Evolutionary conservation across 768 basidiomycete species (phyloP), one percentile per base, ranked within the genome.

Genomic region (Mycena epipterygia): DNA sequence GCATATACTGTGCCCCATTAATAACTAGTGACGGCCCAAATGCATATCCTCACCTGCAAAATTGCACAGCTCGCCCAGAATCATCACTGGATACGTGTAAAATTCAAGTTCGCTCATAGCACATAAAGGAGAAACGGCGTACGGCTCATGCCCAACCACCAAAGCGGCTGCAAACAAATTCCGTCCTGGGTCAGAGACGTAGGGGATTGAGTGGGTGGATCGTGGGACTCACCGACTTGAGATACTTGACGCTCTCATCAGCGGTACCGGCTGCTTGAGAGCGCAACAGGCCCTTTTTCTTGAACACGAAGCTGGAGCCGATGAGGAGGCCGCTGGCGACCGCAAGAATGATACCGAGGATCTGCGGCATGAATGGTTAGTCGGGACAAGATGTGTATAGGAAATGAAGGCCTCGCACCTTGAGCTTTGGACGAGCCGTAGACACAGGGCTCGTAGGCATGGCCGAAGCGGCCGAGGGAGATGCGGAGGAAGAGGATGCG

Each of bases 61-160:
- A 82, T 94, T 94, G 86, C 94, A 94, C 62, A 94, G 74, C 81
- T 94, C 93, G 65, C 96, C 96, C 23, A 94, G 65, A 75, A 97
- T 95, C 95, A 97, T 96, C 90, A 95, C 90, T 92, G 16, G 62
- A 68, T 73, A 33, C 13, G 32, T n/a, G 42, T 32, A 25, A 12
- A 21, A 27, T 30, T 25, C 14, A 12, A 51, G 29, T n/a, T n/a
- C 16, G n/a, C 13, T 5, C 3, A 29, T 14, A 14, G 21, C 19
- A 9, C 19, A 51, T 17, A 12, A 57, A 32, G 13, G 33, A 44
- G 33, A 27, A 29, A 35, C 35, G 11, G 86, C 90, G 68, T 73
- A 93, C 94, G 92, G 62, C 78, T 93, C 96, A 97, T 96, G 71
- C 96, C 96, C 37, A 84, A 83, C 97, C 96, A 98, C 97, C 96